Conservation (phyloP, 176 grass and related monocot genomes). For the Metroxylon sagu region DNA sequence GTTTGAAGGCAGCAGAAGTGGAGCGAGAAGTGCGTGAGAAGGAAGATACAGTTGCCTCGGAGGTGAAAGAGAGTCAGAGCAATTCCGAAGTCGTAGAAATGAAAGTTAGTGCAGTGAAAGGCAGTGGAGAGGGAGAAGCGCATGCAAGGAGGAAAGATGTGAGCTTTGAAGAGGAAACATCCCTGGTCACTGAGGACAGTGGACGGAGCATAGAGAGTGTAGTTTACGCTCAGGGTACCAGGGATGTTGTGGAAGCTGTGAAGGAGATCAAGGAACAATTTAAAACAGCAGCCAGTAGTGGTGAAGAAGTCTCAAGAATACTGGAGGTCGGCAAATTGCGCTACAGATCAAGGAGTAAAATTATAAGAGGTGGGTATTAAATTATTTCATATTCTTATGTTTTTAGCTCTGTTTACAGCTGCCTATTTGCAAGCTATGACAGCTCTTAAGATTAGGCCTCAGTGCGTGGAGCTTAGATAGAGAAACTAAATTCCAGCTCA, state of each 20-base stretch:
- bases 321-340: slow-evolving; percentile 63
- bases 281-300: slow-evolving; percentile 41
- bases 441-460: too few relatives aligned
- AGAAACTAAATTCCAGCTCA: too few relatives aligned
- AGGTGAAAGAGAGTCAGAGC: too few relatives aligned
- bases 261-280: slow-evolving; percentile 83
- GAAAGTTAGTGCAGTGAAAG: slow-evolving; percentile 24
- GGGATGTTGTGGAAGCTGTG: slow-evolving; percentile 53
- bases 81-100: neutral
- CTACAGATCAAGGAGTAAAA: slow-evolving; percentile 33
- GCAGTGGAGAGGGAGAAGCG: slow-evolving; percentile 14
- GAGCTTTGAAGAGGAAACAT: slow-evolving; percentile 38
- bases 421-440: too few relatives aligned
- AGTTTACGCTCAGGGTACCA: slow-evolving; percentile 28
- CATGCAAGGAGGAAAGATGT: slow-evolving; percentile 10
- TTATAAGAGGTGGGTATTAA: slow-evolving; percentile 63
- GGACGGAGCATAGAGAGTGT: slow-evolving; percentile 6
- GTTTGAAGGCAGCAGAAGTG: neutral
- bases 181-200: slow-evolving; percentile 24
- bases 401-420: too few relatives aligned
- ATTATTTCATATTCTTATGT: slow-evolving; percentile 15
- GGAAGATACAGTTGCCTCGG: too few relatives aligned
- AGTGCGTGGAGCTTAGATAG: neutral
- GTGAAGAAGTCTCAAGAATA: slow-evolving; percentile 60
- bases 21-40: too few relatives aligned